These are phyloP conservation scores for Paramecium biaurelia DNA, from an alignment of 73 alveolate genomes.

Conservation along the genomic window DNA sequence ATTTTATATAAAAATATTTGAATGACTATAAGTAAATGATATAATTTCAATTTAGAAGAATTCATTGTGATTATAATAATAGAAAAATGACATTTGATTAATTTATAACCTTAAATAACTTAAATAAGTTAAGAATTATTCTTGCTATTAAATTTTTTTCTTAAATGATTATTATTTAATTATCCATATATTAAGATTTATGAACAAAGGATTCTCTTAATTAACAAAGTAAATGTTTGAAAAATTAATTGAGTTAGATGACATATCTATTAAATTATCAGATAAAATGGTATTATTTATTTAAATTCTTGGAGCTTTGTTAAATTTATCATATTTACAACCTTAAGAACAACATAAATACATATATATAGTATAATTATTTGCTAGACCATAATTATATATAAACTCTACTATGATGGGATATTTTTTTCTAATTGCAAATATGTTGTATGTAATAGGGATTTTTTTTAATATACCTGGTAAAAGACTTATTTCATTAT, in stretches of 20 bases:
- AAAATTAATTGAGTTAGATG: not conserved
- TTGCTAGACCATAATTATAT: not conserved
- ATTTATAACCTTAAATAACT: not conserved
- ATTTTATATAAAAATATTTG: not conserved
- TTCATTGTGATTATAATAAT: not conserved
- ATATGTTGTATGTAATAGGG: not conserved
- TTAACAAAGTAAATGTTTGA: not conserved
- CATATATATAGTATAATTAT: not conserved
- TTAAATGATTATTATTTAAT: not conserved
- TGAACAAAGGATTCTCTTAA: not conserved
- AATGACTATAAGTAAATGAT: not conserved
- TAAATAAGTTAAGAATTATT: not conserved
- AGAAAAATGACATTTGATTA: not conserved
- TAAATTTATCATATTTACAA: not conserved
- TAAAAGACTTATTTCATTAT: not conserved
- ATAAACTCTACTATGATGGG: not conserved
- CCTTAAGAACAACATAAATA: not conserved
- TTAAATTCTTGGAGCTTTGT: not conserved
- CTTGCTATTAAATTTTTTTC: not conserved
- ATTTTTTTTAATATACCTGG: not conserved
- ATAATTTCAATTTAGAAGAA: not conserved
- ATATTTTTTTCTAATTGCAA: not conserved
- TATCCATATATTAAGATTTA: not conserved
- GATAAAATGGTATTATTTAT: not conserved
- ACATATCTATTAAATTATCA: not conserved